Base-by-base conservation (phyloP, 139 green algal species). In the Zygnema circumcarinatum region DNA sequence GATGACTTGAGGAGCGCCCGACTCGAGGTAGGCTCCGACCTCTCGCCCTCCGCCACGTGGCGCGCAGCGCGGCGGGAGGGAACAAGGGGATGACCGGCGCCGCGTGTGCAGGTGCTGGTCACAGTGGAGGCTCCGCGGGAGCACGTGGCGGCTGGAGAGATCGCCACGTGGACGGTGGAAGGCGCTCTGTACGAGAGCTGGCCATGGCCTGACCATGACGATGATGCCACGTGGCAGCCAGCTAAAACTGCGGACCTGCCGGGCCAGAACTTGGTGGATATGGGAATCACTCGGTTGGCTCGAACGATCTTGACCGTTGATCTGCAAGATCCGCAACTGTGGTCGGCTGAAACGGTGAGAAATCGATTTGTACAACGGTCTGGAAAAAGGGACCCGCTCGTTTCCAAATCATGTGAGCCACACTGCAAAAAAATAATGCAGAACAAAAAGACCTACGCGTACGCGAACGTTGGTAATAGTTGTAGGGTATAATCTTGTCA, bases 1-100 rank as follows among this genome's bases (percentile, higher is more conserved):
- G 20, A 79, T 39, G 76, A 84, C 53, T 80, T 84, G 11, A 16
- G 11, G 20, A 20, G 20, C 76, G 11, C 16, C 53, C 20, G 79
- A 16, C 76, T 84, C 16, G 22, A 84, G 22, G 76, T 84, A 72
- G 25, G n/a, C n/a, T n/a, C n/a, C n/a, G n/a, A n/a, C n/a, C n/a
- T n/a, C n/a, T n/a, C n/a, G n/a, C n/a, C n/a, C n/a, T n/a, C n/a
- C n/a, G n/a, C n/a, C n/a, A n/a, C n/a, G n/a, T n/a, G n/a, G n/a
- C n/a, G n/a, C n/a, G n/a, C n/a, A n/a, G n/a, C n/a, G n/a, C n/a
- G n/a, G n/a, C n/a, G n/a, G n/a, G n/a, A n/a, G n/a, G n/a, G n/a
- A n/a, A n/a, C n/a, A n/a, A n/a, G n/a, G n/a, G n/a, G n/a, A n/a
- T n/a, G n/a, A n/a, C n/a, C n/a, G n/a, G n/a, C n/a, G n/a, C n/a